A percentile compares a stretch with the other conserved stretches of the same genome.
phyloP scores from a whole-genome alignment of 805 yeast species.

The Teunomyces tritomae region DNA sequence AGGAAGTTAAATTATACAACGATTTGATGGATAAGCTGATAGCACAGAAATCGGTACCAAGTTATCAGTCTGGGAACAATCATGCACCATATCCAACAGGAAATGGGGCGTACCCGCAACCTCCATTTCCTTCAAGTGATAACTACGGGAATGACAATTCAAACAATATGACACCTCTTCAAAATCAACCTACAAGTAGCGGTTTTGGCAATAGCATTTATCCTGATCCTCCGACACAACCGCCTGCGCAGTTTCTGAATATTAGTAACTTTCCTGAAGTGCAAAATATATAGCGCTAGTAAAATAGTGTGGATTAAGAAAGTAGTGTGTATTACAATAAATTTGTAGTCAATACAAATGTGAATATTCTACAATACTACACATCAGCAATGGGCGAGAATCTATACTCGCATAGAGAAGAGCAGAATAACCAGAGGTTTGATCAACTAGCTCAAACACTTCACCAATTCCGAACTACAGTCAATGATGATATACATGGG shows the following conservation, averaged over 20 bases:
- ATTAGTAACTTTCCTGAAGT: constrained; percentile 28
- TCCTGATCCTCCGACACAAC: constrained; percentile 5
- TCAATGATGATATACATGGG: constrained; percentile 41
- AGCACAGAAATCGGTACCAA: constrained; percentile 8
- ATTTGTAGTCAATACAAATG: neutral
- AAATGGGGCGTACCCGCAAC: neutral
- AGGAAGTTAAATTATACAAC: constrained; percentile 69
- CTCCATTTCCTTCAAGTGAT: neutral
- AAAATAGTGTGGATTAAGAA: neutral
- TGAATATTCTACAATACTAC: neutral
- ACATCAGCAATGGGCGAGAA: constrained; percentile 14
- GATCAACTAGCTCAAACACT: constrained; percentile 43
- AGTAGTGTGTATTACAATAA: neutral
- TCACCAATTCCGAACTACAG: constrained; percentile 41
- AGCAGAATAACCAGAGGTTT: constrained; percentile 41
- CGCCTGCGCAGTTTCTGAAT: constrained; percentile 22
- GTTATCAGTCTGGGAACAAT: neutral
- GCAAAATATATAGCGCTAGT: constrained; percentile 14
- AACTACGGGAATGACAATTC: neutral
- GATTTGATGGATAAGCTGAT: constrained; percentile 53
- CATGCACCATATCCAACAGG: constrained; percentile 8
- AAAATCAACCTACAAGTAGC: constrained; percentile 34
- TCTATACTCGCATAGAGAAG: constrained; percentile 40
- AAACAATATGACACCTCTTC: neutral
- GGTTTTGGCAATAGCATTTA: constrained; percentile 37